phyloP scores from a whole-genome alignment of 2,329 filamentous ascomycete species.

The Phoma sp. region DNA sequence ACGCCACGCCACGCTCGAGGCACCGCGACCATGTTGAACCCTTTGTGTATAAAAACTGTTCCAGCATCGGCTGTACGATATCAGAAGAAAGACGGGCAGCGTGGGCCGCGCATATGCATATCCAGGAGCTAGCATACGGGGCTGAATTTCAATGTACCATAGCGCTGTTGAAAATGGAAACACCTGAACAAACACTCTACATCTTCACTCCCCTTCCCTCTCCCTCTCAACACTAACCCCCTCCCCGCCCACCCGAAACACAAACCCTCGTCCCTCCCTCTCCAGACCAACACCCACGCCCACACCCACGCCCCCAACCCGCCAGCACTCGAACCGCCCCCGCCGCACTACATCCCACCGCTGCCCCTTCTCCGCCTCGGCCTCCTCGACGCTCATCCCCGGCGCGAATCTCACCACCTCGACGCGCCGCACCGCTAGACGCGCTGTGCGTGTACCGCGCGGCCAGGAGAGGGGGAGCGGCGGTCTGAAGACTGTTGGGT shows the following conservation, averaged over 20 bases:
- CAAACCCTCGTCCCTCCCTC: conserved; percentile 29
- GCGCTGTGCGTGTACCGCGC: conserved; percentile 28
- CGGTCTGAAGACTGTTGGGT: conserved; percentile 19
- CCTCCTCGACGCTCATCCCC: conserved; percentile 49
- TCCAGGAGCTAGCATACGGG: conserved; percentile 10
- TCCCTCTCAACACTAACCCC: conserved; percentile 19
- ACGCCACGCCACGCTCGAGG: neutral
- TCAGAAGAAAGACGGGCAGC: neutral
- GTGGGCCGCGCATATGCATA: conserved; percentile 14
- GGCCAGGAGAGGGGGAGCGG: conserved; percentile 42
- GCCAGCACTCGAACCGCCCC: conserved; percentile 46
- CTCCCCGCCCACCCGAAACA: conserved; percentile 31
- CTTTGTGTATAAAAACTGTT: conserved; percentile 14
- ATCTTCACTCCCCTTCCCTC: no score
- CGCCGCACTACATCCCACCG: conserved; percentile 47
- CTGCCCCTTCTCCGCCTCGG: conserved; percentile 40
- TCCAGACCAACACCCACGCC: neutral
- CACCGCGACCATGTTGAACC: neutral
- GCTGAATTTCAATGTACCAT: conserved; percentile 15
- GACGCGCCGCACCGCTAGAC: conserved; percentile 44
- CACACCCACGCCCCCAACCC: conserved; percentile 24
- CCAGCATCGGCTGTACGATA: conserved; percentile 17
- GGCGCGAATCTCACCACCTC: conserved; percentile 47
- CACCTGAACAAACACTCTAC: neutral
- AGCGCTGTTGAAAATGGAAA: conserved; percentile 4